Evolutionary conservation across 768 basidiomycete genomes (phyloP).

Genomic region (Crepidotus variabilis): DNA sequence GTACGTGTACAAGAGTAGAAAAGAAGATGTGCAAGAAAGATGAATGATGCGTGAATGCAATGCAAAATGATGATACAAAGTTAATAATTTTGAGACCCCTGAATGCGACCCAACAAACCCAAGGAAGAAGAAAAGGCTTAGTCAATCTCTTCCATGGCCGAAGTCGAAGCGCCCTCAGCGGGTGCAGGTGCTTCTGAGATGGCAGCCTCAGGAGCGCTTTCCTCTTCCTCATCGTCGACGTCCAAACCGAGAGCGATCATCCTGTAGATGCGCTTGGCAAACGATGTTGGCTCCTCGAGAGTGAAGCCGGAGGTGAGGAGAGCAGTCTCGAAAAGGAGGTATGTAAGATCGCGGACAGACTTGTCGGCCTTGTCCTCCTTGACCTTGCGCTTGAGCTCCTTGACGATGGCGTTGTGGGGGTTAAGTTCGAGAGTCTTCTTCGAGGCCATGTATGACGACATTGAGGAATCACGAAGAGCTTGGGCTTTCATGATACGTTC

Average conservation of each 20-base stretch:
- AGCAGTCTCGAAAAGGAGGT: constrained; percentile 94
- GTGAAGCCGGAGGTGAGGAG: constrained; percentile 95
- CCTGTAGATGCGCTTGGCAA: constrained; percentile 93
- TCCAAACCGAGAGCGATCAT: constrained; percentile 95
- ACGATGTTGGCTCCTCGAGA: constrained; percentile 91
- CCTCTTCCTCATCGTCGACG: constrained; percentile 73
- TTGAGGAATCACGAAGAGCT: constrained; percentile 90
- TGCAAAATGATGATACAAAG: constrained; percentile 25
- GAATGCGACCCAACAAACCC: constrained; percentile 17
- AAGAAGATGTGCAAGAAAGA: constrained; percentile 7
- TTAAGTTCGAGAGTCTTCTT: constrained; percentile 98
- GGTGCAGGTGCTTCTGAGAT: constrained; percentile 45
- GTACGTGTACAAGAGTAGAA: neutral
- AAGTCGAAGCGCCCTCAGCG: constrained; percentile 59
- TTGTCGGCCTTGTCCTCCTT: constrained; percentile 98
- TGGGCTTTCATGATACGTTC: constrained; percentile 98
- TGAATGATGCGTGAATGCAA: constrained; percentile 17
- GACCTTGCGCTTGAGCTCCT: constrained; percentile 94
- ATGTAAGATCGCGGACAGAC: constrained; percentile 95
- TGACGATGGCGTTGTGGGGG: constrained; percentile 88
- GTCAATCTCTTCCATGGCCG: constrained; percentile 97
- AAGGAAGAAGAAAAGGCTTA: constrained; percentile 30
- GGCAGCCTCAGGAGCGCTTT: constrained; percentile 37
- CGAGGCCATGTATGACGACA: constrained; percentile 98
- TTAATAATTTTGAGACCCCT: constrained; percentile 18